Conservation (phyloP, 352 stramenopile genomes). For the Pythium periplocum region DNA sequence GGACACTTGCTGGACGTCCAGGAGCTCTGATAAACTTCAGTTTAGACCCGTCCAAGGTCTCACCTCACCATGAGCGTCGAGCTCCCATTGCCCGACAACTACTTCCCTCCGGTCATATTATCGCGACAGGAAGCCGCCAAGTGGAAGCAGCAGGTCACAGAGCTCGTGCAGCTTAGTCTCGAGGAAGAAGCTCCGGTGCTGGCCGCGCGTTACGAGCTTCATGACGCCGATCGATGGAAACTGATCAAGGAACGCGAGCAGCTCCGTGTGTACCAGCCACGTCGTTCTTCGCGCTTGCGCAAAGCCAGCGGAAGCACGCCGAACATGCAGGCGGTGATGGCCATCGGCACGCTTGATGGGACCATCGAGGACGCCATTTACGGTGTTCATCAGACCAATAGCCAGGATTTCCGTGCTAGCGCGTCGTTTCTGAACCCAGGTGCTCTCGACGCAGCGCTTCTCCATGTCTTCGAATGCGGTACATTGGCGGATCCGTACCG, state of each 20-base stretch:
- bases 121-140: constrained; percentile 8
- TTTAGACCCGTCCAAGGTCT: background rate
- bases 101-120: constrained; percentile 13
- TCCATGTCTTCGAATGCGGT: constrained; percentile 18
- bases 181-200: constrained; percentile 7
- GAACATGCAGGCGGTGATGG: constrained; percentile 7
- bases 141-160: constrained; percentile 12
- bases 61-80: constrained; percentile 13
- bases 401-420: constrained; percentile 17
- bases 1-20: background rate
- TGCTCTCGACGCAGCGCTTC: constrained; percentile 16
- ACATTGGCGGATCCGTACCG: constrained; percentile 13
- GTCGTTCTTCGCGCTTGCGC: background rate
- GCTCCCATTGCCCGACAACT: constrained; percentile 20
- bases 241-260: constrained; percentile 13
- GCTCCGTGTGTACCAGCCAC: constrained; percentile 17
- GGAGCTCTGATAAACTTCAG: no score
- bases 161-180: constrained; percentile 10
- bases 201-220: constrained; percentile 1
- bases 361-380: constrained; percentile 23
- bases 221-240: constrained; percentile 13
- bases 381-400: constrained; percentile 17
- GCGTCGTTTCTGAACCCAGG: constrained; percentile 19
- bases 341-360: constrained; percentile 19
- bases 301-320: background rate